Base-by-base conservation (phyloP, 192 early-diverging fungal species). In the Coemansia sp. region DNA sequence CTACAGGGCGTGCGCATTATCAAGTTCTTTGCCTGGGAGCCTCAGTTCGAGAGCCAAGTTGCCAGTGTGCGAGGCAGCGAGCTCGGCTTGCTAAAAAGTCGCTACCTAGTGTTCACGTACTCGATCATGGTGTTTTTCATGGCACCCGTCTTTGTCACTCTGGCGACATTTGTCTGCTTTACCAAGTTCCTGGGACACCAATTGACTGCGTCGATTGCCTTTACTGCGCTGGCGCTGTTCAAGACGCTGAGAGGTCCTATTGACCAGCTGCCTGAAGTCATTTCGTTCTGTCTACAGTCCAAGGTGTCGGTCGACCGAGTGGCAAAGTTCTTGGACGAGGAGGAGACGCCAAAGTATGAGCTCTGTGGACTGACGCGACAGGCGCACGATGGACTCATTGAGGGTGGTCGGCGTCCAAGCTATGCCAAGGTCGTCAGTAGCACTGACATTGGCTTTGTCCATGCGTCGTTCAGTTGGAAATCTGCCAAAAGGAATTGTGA, bases 1-100 rank as follows among this genome's bases (percentile, higher is more conserved):
- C 73, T 98, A 70, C 92, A 91, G 60, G 97, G 95, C 41, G 95
- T 96, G 69, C 93, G 92, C 68, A 93, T 98, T 20, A 96, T 98
- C 86, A 98, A 97, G 74, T 84, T 98, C 34, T 98, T 97, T 73
- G 95, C 97, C 29, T 98, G 95, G 94, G 95, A 95, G 75, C 77
- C 78, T 0, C 85, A 92, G 29, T 96, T 97, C 68, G 73, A 92
- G 63, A 80, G 93, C 4, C 66, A 78, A 62, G 85, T 92, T 63
- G 67, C 47, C 66, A 64, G 31, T 49, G 84, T 46, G 88, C 96
- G 44, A 87, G 95, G 46, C 87, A 90, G 72, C 88, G 95, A 97
- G 81, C 79, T 98, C 65, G 76, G 65, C 36, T 92, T 90, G 22
- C 79, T 98, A 49, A 88, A 87, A 70, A 91, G 87, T 58, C 90